Evolutionary conservation across 1,284 basidiomycete genomes (phyloP), one percentile per base, ranked within the genome.

Genomic region (Jaminaea rosea): DNA sequence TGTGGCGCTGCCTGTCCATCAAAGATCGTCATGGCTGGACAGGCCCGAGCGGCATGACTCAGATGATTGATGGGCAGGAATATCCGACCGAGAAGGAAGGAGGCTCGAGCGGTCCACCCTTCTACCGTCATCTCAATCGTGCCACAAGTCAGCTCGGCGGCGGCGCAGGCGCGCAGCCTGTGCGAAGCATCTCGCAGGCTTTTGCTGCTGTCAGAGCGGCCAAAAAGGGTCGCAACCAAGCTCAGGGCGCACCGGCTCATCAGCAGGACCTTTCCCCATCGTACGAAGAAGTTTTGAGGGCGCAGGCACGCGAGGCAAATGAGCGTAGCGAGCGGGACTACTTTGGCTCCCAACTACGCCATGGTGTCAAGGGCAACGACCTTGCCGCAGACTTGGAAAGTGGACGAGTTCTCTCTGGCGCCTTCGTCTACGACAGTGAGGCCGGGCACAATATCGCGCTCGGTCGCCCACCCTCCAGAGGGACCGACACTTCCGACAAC

Each of bases 241-340:
- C 23, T 26, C 24, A 42, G 17, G 17, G 27, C 29, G 29, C 23
- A 9, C 47, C 47, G 13, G 39, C 8, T 48, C 42, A 11, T 8
- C 24, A 24, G 24, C 36, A 34, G 34, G 34, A 3, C 11, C 21
- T 9, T 17, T 24, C 15, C 44, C 10, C 19, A 21, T 23, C 19
- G 26, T 46, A 44, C 7, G 17, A 49, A 21, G 49, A 50, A 23
- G 8, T 51, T 4, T 21, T 51, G 26, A 46, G 49, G n/a, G 15
- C 11, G n/a, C 47, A 32, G 31, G 49, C 49, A 23, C 44, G 49
- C 19, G 28, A 51, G 28, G 49, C 44, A 2, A 51, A 51, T 27
- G 31, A 17, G n/a, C 17, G 37, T 6, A 31, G 29, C 32, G 49
- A 51, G 26, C 27, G 23, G 19, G 49, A 51, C 39, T 42, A n/a